Percentiles rank a stretch among this genome's conserved stretches.
Conservation (phyloP, 768 basidiomycete species). For the Termitomyces sp. region DNA sequence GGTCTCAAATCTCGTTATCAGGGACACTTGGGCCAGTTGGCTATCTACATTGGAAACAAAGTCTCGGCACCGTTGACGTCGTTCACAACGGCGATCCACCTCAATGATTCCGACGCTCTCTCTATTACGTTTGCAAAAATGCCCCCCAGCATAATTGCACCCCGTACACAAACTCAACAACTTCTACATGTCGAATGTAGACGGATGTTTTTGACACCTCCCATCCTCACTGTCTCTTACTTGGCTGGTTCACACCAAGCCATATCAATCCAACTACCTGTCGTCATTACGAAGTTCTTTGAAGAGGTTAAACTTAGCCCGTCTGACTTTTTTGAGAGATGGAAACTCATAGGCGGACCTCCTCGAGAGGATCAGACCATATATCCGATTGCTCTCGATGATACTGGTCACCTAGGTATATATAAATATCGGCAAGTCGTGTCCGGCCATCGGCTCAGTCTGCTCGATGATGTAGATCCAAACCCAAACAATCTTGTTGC, state of each 20-base stretch:
- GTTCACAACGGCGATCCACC: slow-evolving; percentile 79
- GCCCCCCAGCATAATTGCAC: slow-evolving; percentile 73
- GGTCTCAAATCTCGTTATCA: slow-evolving; percentile 97
- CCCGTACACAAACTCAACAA: slow-evolving; percentile 89
- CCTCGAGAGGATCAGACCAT: slow-evolving; percentile 89
- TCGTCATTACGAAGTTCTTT: slow-evolving; percentile 87
- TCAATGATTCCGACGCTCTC: slow-evolving; percentile 70
- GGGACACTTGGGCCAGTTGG: slow-evolving; percentile 88
- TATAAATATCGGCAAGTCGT: slow-evolving; percentile 72
- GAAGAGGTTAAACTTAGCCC: slow-evolving; percentile 85
- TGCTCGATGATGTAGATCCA: slow-evolving; percentile 85
- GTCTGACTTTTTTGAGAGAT: slow-evolving; percentile 93
- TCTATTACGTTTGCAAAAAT: slow-evolving; percentile 87
- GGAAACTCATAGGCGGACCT: slow-evolving; percentile 95
- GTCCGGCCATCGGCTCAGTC: slow-evolving; percentile 67
- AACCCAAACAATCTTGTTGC: slow-evolving; percentile 92
- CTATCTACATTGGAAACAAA: slow-evolving; percentile 96
- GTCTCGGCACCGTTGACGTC: slow-evolving; percentile 82
- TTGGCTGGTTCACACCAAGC: slow-evolving; percentile 90
- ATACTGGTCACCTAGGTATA: slow-evolving; percentile 68
- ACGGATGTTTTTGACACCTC: slow-evolving; percentile 70
- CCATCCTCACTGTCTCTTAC: slow-evolving; percentile 84
- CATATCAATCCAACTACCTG: slow-evolving; percentile 76
- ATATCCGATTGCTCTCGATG: slow-evolving; percentile 73
- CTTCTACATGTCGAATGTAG: slow-evolving; percentile 94